These are phyloP conservation scores for Fraxinus platypoda DNA, from an alignment of 305 asterid species.

Conservation along the genomic window DNA sequence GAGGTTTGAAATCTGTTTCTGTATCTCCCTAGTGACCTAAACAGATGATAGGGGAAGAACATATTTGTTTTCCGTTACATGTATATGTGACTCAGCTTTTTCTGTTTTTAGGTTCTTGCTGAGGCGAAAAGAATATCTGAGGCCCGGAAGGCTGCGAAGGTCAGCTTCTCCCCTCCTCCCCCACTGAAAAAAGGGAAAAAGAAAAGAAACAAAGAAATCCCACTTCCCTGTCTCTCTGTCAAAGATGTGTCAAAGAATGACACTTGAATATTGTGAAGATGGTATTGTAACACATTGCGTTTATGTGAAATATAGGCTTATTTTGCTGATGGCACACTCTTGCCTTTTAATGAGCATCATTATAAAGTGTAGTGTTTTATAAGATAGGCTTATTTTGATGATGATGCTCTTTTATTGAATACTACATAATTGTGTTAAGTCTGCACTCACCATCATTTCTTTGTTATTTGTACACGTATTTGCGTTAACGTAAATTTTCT, in stretches of 20 bases:
- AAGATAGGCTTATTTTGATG: neutral
- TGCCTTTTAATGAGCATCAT: neutral
- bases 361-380: neutral
- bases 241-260: neutral
- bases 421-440: neutral
- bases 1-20: conserved; percentile 50
- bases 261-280: neutral
- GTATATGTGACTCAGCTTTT: conserved; percentile 1
- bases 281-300: neutral
- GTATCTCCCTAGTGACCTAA: conserved; percentile 6
- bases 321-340: neutral
- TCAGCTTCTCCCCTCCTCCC: conserved; percentile 11
- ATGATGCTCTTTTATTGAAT: neutral
- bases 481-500: conserved; percentile 15
- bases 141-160: conserved; percentile 80
- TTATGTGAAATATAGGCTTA: neutral
- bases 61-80: neutral
- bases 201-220: neutral
- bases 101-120: conserved; percentile 63
- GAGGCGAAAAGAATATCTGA: conserved; percentile 89
- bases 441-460: neutral
- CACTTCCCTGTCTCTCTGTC: neutral
- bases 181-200: neutral
- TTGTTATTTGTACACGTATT: conserved; percentile 12
- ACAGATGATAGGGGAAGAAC: conserved; percentile 5